phyloP scores from a whole-genome alignment of 108 stramenopile species.

The Cyclotella choctawhatcheeana region DNA sequence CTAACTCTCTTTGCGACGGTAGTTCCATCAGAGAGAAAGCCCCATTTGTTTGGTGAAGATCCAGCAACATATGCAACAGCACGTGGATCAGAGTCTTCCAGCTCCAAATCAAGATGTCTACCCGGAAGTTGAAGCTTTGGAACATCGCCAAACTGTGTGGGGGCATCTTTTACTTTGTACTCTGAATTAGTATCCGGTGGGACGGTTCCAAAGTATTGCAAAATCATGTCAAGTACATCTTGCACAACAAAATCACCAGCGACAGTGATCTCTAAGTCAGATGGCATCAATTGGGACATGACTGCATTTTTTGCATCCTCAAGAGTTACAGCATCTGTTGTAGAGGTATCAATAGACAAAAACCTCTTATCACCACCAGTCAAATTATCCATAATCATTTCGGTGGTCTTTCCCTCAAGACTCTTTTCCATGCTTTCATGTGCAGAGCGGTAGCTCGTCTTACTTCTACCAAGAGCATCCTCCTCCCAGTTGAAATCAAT shows the following conservation, averaged over 20 bases:
- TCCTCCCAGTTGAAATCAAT: slow-evolving; percentile 95
- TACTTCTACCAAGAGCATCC: slow-evolving; percentile 94
- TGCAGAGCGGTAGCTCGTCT: slow-evolving; percentile 86
- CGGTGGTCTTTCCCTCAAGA: slow-evolving; percentile 84
- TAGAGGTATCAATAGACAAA: slow-evolving; percentile 87
- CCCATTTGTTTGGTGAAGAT: slow-evolving; percentile 93
- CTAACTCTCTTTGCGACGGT: slow-evolving; percentile 72
- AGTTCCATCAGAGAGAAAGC: slow-evolving; percentile 84
- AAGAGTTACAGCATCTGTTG: slow-evolving; percentile 83
- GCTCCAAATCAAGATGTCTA: slow-evolving; percentile 85
- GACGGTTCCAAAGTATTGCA: slow-evolving; percentile 95
- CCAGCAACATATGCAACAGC: slow-evolving; percentile 96
- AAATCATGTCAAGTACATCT: slow-evolving; percentile 90
- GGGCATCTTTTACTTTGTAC: slow-evolving; percentile 54
- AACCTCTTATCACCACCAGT: slow-evolving; percentile 80
- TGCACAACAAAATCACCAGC: slow-evolving; percentile 95
- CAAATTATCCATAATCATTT: slow-evolving; percentile 84
- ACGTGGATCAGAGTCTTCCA: slow-evolving; percentile 95
- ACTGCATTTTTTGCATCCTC: slow-evolving; percentile 90
- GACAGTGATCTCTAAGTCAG: slow-evolving; percentile 89
- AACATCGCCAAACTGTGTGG: slow-evolving; percentile 56
- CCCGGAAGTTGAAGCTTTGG: slow-evolving; percentile 70
- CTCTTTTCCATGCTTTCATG: slow-evolving; percentile 90
- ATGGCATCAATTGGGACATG: slow-evolving; percentile 89
- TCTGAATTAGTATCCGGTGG: slow-evolving; percentile 81